Base-by-base conservation (phyloP, 768 basidiomycete genomes). In the Tricholoma matsutake region DNA sequence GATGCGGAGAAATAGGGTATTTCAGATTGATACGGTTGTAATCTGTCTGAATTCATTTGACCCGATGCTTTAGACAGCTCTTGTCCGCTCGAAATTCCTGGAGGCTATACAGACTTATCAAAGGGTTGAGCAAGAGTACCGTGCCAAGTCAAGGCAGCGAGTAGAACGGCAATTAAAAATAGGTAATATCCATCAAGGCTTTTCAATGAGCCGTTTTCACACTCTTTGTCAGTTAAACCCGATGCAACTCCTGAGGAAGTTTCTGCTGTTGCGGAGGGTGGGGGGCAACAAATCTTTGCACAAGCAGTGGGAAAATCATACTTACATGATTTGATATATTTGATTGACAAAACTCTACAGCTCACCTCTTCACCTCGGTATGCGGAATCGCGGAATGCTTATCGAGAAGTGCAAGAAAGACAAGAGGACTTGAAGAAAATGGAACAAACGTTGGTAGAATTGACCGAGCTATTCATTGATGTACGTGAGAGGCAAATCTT, bases 401-500 rank as follows among this genome's bases (percentile, higher is more conserved):
- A 89, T 72, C 82, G 86, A 54, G 95, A 97, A 74, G 94, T 95
- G 0, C 95, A 96, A 71, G 86, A 90, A 60, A 83, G 95, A 35
- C 93, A 96, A 70, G 82, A 88, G 67, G 94, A 97, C 62, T 84
- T 98, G 65, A 82, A 83, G 65, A 86, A 83, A 71, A 93, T 96
- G 70, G 94, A 96, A 72, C 80, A 84, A 66, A 97, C 94, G 3
- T 75, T 96, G 52, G 88, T 84, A n/a, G 93, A 96, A 72, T 80
- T 98, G 54, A 92, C 91, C 3, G 91, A 93, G 69, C 75, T 98
- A 66, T 94, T 96, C 76, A 85, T 81, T 63, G 95, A 98, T 68
- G 92, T 91, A 61, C 25, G 81, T 64, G 3, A 58, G n/a, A 35
- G 13, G 11, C 14, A 37, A 22, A 49, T 22, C 10, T 28, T 54